These are phyloP conservation scores for Zygoascus tannicola DNA, from an alignment of 805 yeast genomes.

Conservation along the genomic window DNA sequence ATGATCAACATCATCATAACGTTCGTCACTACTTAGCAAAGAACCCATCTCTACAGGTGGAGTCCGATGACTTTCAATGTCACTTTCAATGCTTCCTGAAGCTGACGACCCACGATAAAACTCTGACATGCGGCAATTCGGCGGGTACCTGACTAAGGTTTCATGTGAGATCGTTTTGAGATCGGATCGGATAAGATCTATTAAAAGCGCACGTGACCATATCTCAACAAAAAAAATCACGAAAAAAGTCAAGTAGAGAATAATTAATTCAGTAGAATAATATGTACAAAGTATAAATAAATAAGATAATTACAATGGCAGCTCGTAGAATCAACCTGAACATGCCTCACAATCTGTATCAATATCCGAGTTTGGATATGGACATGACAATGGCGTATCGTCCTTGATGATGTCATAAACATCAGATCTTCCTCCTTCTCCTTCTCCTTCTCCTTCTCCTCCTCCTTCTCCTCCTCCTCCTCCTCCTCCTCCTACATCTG, in stretches of 20 bases:
- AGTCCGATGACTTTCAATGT: neutral
- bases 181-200: no score
- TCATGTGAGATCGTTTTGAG: no score
- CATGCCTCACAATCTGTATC: neutral
- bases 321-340: neutral
- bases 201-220: no score
- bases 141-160: no score
- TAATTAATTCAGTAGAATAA: no score
- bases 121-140: neutral
- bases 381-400: neutral
- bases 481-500: no score
- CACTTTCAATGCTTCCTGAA: neutral
- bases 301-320: no score
- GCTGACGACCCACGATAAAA: neutral
- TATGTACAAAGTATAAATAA: no score
- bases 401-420: neutral
- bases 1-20: neutral
- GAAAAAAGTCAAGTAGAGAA: no score
- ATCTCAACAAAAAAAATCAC: no score
- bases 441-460: neutral
- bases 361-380: neutral
- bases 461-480: neutral
- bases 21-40: neutral
- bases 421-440: neutral
- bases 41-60: constrained; percentile 1